phyloP scores from a whole-genome alignment of 441 rosid species.

The Brassica hybrid region DNA sequence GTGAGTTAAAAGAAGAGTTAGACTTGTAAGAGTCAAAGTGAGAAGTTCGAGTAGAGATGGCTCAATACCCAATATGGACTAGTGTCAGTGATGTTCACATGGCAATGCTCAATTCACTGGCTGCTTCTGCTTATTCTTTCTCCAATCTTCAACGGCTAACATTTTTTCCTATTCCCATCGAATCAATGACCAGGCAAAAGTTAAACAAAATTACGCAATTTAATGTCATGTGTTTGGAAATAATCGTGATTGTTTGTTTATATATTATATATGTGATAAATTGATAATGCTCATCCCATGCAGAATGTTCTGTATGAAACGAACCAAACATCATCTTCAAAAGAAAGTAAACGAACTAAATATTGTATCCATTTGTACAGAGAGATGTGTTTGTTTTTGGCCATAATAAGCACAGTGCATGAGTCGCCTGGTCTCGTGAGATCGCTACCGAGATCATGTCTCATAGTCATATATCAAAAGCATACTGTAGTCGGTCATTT shows the following conservation, averaged over 20 bases:
- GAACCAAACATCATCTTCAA: background rate
- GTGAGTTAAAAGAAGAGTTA: conserved; percentile 37
- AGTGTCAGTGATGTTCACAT: conserved; percentile 44
- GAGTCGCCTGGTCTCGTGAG: background rate
- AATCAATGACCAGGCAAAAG: conserved; percentile 29
- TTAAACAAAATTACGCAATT: conserved; percentile 36
- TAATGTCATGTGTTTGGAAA: conserved; percentile 39
- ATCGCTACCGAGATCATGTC: background rate
- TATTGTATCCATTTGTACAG: background rate
- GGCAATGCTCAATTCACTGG: conserved; percentile 35
- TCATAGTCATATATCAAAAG: background rate
- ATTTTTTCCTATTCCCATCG: conserved; percentile 23
- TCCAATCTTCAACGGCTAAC: conserved; percentile 29
- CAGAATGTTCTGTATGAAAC: background rate
- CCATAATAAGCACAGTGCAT: background rate
- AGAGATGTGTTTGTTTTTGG: background rate
- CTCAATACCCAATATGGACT: conserved; percentile 38
- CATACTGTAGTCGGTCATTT: background rate
- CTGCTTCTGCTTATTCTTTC: conserved; percentile 29
- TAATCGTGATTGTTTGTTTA: conserved; percentile 20
- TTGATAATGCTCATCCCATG: background rate
- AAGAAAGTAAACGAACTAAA: background rate
- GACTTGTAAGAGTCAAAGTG: conserved; percentile 44
- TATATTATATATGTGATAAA: background rate
- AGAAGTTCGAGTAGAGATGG: conserved; percentile 40